Evolutionary conservation across 2,329 filamentous ascomycete genomes (phyloP).

Genomic region (Aspergillus novofumigatus): DNA sequence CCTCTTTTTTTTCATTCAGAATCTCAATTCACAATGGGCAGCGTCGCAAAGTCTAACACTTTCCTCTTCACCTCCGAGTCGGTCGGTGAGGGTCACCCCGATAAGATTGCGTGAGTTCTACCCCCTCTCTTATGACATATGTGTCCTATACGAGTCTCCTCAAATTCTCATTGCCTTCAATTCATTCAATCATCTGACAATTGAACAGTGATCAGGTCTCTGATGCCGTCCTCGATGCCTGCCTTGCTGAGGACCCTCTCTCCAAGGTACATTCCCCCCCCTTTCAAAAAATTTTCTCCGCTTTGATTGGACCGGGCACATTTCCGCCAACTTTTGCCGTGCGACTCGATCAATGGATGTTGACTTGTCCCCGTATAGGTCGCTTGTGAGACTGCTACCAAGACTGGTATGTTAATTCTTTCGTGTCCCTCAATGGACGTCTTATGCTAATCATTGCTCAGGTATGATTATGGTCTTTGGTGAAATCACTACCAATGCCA

Average conservation of each 20-base stretch:
- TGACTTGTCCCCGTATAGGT: slow-evolving; percentile 45
- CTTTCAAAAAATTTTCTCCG: neutral
- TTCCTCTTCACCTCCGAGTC: slow-evolving; percentile 91
- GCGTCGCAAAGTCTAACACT: slow-evolving; percentile 54
- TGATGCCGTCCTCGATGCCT: slow-evolving; percentile 97
- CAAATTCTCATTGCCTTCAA: slow-evolving; percentile 1
- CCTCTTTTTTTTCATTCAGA: slow-evolving; percentile 15
- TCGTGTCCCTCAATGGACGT: slow-evolving; percentile 10
- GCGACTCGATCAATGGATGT: slow-evolving; percentile 2
- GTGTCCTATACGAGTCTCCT: neutral
- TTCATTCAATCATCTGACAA: slow-evolving; percentile 11
- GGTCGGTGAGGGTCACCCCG: slow-evolving; percentile 85
- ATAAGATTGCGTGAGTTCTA: slow-evolving; percentile 75
- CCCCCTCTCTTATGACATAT: slow-evolving; percentile 1
- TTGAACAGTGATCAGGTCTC: slow-evolving; percentile 79
- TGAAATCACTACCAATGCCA: slow-evolving; percentile 96
- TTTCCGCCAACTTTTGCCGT: slow-evolving; percentile 6
- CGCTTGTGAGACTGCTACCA: slow-evolving; percentile 98
- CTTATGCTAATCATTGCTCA: slow-evolving; percentile 18
- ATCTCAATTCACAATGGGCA: slow-evolving; percentile 54
- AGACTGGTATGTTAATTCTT: slow-evolving; percentile 67
- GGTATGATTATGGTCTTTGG: slow-evolving; percentile 96
- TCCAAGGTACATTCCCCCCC: slow-evolving; percentile 64
- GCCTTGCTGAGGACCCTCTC: slow-evolving; percentile 86
- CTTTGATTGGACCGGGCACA: slow-evolving; percentile 3